Percentiles rank a stretch among this genome's conserved stretches.
Conservation (phyloP, 73 alveolate genomes). For the Stentor coeruleus region DNA sequence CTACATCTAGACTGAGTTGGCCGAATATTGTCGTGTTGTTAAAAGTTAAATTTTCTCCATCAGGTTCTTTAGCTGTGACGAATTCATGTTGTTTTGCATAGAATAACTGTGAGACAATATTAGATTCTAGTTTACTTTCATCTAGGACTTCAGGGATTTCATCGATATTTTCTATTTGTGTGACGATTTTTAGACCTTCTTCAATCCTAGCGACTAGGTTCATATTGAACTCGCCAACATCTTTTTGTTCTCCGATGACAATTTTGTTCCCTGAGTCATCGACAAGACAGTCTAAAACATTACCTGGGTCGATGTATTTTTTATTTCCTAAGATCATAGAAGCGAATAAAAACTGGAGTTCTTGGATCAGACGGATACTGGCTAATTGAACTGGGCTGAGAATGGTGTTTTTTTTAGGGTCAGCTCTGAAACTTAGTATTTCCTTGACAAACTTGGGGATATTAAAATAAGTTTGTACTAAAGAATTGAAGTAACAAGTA, state of each 20-base stretch:
- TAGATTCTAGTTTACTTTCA: neutral
- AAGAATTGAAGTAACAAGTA: constrained; percentile 79
- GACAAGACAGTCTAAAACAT: constrained; percentile 53
- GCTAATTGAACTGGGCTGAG: neutral
- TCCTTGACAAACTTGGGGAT: constrained; percentile 59
- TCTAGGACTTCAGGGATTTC: neutral
- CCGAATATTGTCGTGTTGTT: neutral
- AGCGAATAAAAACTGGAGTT: constrained; percentile 51
- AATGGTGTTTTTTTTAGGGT: neutral
- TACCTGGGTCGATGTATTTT: constrained; percentile 71
- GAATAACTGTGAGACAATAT: neutral
- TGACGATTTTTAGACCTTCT: constrained; percentile 57
- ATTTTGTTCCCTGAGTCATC: constrained; percentile 73
- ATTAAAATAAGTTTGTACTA: constrained; percentile 65
- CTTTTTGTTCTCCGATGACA: constrained; percentile 82
- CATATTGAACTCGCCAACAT: constrained; percentile 81
- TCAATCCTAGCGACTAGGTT: constrained; percentile 68
- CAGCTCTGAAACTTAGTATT: constrained; percentile 38
- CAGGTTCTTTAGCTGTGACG: constrained; percentile 52
- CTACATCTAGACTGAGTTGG: neutral
- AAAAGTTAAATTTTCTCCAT: neutral
- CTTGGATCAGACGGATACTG: constrained; percentile 47
- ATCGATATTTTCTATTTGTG: neutral
- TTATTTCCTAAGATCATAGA: constrained; percentile 55
- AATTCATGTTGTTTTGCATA: constrained; percentile 38